Evolutionary conservation across 2,329 filamentous ascomycete genomes (phyloP), one percentile per base, ranked within the genome.

Genomic region (Penicillium olsonii): DNA sequence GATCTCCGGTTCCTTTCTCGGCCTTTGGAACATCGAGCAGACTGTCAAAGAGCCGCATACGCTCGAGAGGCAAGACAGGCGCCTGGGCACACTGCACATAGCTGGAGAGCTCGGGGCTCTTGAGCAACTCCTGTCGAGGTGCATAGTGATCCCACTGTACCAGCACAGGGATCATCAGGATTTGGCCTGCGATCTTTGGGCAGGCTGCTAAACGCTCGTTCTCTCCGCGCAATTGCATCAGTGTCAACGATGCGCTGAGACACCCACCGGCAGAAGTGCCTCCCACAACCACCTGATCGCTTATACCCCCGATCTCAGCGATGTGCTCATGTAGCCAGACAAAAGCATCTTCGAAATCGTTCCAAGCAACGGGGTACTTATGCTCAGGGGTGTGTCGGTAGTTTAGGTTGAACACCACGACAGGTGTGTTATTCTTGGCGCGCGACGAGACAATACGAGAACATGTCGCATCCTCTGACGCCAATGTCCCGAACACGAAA

Each of bases 321-420:
- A 75, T 71, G 48, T 79, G 66, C 12, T 67, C 64, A 42, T 82
- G 75, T 0, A 81, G 60, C 82, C 81, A 85, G 15, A 73, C 67
- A 26, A 83, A 78, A 0, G 76, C 74, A 38, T 84, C 82, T 49
- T 81, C 75, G 0, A 71, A 63, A 39, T 85, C 83, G 37, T 66
- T 40, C 75, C 76, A 82, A 0, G 76, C 73, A 0, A 73, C 77
- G 0, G 82, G 83, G 48, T 78, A 84, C 0, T 50, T 56, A 53
- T 75, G 66, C 43, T 84, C 77, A 0, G 82, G 82, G 0, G 81
- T 81, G 56, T 84, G 81, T 0, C 83, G 76, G 60, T 84, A 84
- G 54, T 82, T 81, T 11, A 84, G 68, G 35, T 82, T 80, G 1
- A 84, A 56, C 0, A 84, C 79, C 0, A 78, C 65, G 2, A 77